Conservation (phyloP, 176 grass and related monocot species). For the Triticum dicoccoides region DNA sequence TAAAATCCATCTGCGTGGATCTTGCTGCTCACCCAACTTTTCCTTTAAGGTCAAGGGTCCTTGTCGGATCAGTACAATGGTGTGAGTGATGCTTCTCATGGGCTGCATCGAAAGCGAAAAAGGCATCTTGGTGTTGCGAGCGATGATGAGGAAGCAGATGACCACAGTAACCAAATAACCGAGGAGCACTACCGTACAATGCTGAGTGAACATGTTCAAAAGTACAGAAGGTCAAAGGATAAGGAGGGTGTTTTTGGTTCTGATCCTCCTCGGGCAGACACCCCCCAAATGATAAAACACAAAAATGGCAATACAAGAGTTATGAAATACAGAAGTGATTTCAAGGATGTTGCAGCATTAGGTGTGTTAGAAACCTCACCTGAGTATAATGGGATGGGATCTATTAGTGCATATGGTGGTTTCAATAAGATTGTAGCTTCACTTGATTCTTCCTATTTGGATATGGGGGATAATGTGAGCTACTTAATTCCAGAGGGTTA, state of each 20-base stretch:
- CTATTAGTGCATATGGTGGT: constrained; percentile 54
- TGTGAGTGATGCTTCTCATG: constrained; percentile 49
- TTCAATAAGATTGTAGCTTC: constrained; percentile 64
- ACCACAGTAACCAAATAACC: constrained; percentile 59
- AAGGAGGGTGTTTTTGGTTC: constrained; percentile 55
- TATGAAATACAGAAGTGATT: constrained; percentile 41
- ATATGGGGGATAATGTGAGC: constrained; percentile 81
- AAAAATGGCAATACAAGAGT: constrained; percentile 43
- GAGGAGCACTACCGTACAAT: constrained; percentile 92
- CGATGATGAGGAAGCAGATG: constrained; percentile 58
- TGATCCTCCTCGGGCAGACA: constrained; percentile 36
- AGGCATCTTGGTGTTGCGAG: constrained; percentile 43
- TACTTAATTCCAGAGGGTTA: constrained; percentile 83
- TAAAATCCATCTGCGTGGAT: constrained; percentile 2
- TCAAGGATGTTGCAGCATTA: constrained; percentile 23
- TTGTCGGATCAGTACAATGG: constrained; percentile 68
- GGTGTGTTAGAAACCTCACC: constrained; percentile 37
- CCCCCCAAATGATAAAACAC: constrained; percentile 32
- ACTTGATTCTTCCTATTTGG: constrained; percentile 75
- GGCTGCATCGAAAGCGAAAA: constrained; percentile 46
- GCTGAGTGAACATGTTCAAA: constrained; percentile 87
- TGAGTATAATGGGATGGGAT: constrained; percentile 41
- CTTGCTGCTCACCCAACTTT: constrained; percentile 29
- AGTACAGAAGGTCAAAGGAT: constrained; percentile 56
- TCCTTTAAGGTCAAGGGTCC: constrained; percentile 46